phyloP scores from a whole-genome alignment of 1,139 yeast genomes.

The Suhomyces chickasaworum region DNA sequence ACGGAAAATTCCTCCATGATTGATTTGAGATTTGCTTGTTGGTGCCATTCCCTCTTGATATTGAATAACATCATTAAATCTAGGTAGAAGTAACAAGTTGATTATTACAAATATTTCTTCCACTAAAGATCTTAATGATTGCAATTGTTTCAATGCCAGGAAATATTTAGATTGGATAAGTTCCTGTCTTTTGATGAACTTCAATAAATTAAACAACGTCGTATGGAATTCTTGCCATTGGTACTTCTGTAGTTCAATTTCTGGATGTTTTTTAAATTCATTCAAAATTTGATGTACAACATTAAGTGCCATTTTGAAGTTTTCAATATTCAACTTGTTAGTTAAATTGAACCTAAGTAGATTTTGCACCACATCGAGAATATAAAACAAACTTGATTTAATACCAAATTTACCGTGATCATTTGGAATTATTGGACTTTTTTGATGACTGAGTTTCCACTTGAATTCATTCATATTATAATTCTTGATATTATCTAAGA shows the following conservation, averaged over 20 bases:
- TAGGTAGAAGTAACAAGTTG: conserved; percentile 21
- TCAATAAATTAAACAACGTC: conserved; percentile 29
- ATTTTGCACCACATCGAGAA: conserved; percentile 40
- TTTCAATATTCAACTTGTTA: conserved; percentile 34
- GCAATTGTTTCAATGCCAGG: conserved; percentile 15
- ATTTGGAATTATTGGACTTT: conserved; percentile 36
- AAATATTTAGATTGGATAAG: conserved; percentile 22
- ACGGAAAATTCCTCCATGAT: conserved; percentile 17
- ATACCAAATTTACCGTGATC: conserved; percentile 26
- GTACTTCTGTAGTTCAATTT: conserved; percentile 20
- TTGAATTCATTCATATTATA: conserved; percentile 39
- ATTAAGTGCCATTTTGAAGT: conserved; percentile 31
- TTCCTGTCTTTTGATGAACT: conserved; percentile 29
- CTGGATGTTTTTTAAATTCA: conserved; percentile 13
- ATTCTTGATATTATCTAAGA: conserved; percentile 20
- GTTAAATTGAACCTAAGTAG: conserved; percentile 44
- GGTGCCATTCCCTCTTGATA: conserved; percentile 14
- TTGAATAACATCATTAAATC: conserved; percentile 21
- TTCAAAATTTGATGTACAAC: conserved; percentile 26
- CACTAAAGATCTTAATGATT: conserved; percentile 22
- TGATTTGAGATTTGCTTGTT: conserved; percentile 5
- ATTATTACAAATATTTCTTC: conserved; percentile 33
- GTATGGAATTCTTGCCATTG: conserved; percentile 35
- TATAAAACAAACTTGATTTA: conserved; percentile 38
- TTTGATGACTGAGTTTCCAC: conserved; percentile 48